Base-by-base conservation (phyloP, 257 asterid species). In the Forsythia viridissima region DNA sequence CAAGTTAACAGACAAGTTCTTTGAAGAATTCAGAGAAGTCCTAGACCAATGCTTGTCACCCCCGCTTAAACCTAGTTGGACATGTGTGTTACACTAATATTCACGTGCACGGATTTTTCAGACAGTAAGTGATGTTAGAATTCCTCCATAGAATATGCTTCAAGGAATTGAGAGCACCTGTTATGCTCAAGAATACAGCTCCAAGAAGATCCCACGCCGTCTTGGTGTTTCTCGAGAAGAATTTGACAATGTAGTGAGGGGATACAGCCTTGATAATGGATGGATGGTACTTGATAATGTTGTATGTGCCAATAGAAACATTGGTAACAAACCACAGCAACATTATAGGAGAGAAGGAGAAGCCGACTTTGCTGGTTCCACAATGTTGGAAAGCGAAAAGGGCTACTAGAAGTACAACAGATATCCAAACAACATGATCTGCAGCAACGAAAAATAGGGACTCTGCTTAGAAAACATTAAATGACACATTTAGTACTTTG, bases 341-440 rank as follows among this genome's bases (percentile, higher is more conserved):
- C 93, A 91, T 91, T 52, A 91, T 81, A 36, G 97, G 97, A 59
- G 94, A 85, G 79, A 89, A 91, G 38, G 80, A 73, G 86, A 86
- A 80, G 83, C 96, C 82, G n/a, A 91, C 94, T 88, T 88, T 90
- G 81, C 85, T 83, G 4, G 96, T 91, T 66, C 93, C 93, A 73
- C 86, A 88, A 2, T 85, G 87, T 83, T 91, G 97, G 85, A 85
- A 91, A 2, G 86, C 82, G 72, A 92, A 91, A 3, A 92, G 89
- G 7, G 40, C 74, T 4, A 89, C 77, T 36, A 92, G 82, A 21
- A 89, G 81, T 39, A 86, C 88, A 6, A 86, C 92, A 5, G 93
- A 86, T 81, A 92, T 72, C 89, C 88, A 76, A 21, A 89, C 91
- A 66, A 92, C 94, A 51, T 91, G 90, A n/a, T 82, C 94, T 91